A percentile compares a stretch with the other conserved stretches of the same genome.
Conservation (phyloP, 768 basidiomycete genomes). For the Termitomyces sp. region DNA sequence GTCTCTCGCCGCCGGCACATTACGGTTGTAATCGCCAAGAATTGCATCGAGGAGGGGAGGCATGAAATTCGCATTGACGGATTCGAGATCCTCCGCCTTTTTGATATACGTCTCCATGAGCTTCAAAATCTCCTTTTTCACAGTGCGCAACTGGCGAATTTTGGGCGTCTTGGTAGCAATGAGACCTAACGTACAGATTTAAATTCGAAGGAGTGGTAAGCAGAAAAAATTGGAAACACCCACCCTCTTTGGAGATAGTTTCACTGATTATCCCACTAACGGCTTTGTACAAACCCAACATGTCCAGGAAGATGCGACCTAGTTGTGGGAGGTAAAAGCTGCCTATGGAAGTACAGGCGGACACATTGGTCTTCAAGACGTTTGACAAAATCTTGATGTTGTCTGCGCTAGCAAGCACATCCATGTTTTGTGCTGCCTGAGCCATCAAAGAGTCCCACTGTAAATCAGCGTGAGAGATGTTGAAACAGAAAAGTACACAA, state of each 20-base stretch:
- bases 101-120: conserved; percentile 97
- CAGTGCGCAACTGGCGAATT: conserved; percentile 87
- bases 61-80: conserved; percentile 88
- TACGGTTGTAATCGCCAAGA: conserved; percentile 94
- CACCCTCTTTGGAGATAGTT: conserved; percentile 82
- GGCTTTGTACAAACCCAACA: conserved; percentile 96
- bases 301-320: conserved; percentile 92
- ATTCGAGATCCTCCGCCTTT: conserved; percentile 94
- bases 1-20: conserved; percentile 89
- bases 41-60: conserved; percentile 95
- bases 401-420: conserved; percentile 84
- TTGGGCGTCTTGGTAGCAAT: conserved; percentile 97
- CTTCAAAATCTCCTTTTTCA: conserved; percentile 97
- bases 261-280: conserved; percentile 96
- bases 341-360: conserved; percentile 95
- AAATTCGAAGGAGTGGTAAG: not conserved
- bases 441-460: conserved; percentile 98
- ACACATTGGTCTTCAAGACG: conserved; percentile 97
- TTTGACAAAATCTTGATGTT: conserved; percentile 97
- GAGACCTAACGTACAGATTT: conserved; percentile 42
- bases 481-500: not conserved
- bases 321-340: conserved; percentile 97
- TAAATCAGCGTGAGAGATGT: not conserved
- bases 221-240: conserved; percentile 7
- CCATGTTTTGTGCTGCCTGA: conserved; percentile 88